Conservation (phyloP, 116 monocot species). For the Cymodocea nodosa region DNA sequence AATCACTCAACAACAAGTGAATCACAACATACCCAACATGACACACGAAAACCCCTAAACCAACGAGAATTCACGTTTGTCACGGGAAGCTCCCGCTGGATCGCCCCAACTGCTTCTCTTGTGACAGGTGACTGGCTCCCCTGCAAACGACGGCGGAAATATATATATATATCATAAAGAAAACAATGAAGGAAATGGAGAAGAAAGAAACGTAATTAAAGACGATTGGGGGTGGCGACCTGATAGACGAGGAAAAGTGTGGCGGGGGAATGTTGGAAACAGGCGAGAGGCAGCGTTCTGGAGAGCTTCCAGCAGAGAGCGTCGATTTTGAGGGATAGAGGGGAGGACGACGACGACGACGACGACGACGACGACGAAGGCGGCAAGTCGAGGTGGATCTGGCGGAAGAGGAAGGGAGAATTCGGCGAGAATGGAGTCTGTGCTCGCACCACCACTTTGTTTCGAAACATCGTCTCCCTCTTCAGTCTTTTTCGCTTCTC, state of each 20-base stretch:
- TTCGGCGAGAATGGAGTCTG: constrained; percentile 5
- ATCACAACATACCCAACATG: neutral
- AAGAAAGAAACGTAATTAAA: neutral
- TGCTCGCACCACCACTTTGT: constrained; percentile 42
- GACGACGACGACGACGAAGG: constrained; percentile 14
- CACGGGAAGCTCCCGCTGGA: constrained; percentile 15
- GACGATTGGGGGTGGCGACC: constrained; percentile 8
- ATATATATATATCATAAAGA: neutral
- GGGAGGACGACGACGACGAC: constrained; percentile 6
- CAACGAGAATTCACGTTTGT: constrained; percentile 20
- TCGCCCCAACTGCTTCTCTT: constrained; percentile 25
- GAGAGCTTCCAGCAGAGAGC: constrained; percentile 64
- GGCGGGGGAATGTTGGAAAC: constrained; percentile 24
- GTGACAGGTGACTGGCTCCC: constrained; percentile 27
- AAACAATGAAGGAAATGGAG: neutral
- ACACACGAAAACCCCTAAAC: neutral
- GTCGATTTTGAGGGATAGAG: constrained; percentile 20
- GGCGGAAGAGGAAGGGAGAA: constrained; percentile 19
- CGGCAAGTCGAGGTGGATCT: constrained; percentile 8
- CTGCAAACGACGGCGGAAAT: constrained; percentile 15
- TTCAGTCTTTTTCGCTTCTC: too few species aligned
- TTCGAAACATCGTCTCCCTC: constrained; percentile 30
- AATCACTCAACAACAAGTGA: neutral
- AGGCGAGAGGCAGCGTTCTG: constrained; percentile 29
- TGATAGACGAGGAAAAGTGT: constrained; percentile 41